Conservation (phyloP, 2,329 filamentous ascomycete genomes). For the Pezicula radicicola region DNA sequence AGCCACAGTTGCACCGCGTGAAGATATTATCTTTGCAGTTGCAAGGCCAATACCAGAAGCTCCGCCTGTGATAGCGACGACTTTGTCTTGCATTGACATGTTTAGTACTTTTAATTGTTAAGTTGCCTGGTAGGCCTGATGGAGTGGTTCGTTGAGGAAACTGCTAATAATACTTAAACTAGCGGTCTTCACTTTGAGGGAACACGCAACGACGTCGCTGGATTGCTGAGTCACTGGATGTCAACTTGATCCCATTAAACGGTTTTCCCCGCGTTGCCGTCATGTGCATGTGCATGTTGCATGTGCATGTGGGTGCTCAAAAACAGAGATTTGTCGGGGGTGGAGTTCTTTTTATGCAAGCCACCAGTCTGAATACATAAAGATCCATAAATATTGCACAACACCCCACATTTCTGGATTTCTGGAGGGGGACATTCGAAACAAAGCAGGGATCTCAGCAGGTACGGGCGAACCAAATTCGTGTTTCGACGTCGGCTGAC, state of each 20-base stretch:
- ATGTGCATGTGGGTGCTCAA: background rate
- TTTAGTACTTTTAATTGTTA: constrained; percentile 1
- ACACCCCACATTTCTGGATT: background rate
- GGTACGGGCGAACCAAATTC: background rate
- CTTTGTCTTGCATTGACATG: constrained; percentile 37
- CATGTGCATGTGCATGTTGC: too few relatives aligned
- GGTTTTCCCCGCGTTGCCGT: too few relatives aligned
- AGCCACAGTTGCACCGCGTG: constrained; percentile 21
- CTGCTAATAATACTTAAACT: background rate
- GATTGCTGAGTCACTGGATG: too few relatives aligned
- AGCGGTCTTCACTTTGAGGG: too few relatives aligned
- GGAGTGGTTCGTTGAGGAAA: background rate
- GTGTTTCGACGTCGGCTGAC: background rate
- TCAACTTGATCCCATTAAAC: too few relatives aligned
- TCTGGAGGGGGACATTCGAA: background rate
- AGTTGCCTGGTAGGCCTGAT: background rate
- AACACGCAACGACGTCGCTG: too few relatives aligned
- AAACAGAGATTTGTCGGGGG: background rate
- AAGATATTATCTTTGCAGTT: constrained; percentile 50
- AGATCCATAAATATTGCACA: background rate
- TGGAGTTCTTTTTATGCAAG: background rate
- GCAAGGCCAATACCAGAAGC: constrained; percentile 75
- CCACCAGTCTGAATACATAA: background rate
- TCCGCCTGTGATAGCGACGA: constrained; percentile 75
- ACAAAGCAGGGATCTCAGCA: background rate